Evolutionary conservation across 2,329 filamentous ascomycete genomes (phyloP).

Genomic region (Fusarium nelsonii): DNA sequence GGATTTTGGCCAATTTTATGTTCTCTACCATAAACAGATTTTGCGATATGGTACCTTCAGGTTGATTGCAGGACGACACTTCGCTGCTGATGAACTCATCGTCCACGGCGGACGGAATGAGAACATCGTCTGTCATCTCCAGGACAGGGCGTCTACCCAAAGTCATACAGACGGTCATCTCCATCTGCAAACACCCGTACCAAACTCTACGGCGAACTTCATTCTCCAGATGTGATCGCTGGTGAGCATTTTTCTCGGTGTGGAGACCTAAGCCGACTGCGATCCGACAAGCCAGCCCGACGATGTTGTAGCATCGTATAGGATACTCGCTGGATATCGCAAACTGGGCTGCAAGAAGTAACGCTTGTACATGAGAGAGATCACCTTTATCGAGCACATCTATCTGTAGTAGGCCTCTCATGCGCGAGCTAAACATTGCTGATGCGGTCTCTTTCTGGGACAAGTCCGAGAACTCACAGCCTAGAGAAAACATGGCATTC

Average conservation of each 20-base stretch:
- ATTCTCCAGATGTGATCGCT: slow-evolving; percentile 7
- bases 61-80: fast-evolving
- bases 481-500: slow-evolving; percentile 8
- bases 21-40: slow-evolving; percentile 14
- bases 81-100: neutral
- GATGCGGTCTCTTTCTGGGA: slow-evolving; percentile 1
- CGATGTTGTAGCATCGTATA: neutral
- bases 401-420: neutral
- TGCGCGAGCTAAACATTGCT: neutral
- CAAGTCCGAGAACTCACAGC: neutral
- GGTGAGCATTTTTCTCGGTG: neutral
- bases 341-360: neutral
- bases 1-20: neutral
- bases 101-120: neutral
- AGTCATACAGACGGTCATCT: slow-evolving; percentile 19
- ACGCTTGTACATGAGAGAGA: neutral
- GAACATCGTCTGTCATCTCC: neutral
- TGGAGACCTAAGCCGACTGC: neutral
- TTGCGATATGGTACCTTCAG: neutral
- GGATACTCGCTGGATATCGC: neutral
- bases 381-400: neutral
- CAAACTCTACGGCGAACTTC: slow-evolving; percentile 8
- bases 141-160: neutral
- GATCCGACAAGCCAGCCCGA: neutral
- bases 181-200: slow-evolving; percentile 10